These are phyloP conservation scores for Talaromyces ruber DNA, from an alignment of 495 filamentous ascomycete species.

Conservation along the genomic window DNA sequence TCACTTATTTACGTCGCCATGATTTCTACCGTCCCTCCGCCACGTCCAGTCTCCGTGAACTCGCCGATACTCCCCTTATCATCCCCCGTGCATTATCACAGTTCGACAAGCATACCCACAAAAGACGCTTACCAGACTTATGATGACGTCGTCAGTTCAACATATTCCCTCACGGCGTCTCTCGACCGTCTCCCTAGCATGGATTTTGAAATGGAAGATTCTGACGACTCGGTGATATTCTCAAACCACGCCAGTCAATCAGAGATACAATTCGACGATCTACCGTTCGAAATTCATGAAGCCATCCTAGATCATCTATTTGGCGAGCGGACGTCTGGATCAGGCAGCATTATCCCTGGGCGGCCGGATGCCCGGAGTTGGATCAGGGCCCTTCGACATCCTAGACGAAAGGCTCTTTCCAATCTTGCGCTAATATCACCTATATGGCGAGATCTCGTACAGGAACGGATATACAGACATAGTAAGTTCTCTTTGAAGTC, in stretches of 20 bases:
- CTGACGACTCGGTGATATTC: constrained; percentile 1
- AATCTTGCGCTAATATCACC: constrained; percentile 54
- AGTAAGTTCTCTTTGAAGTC: constrained; percentile 27
- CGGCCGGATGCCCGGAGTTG: constrained; percentile 45
- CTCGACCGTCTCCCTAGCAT: constrained; percentile 14
- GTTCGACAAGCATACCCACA: constrained; percentile 18
- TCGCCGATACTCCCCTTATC: constrained; percentile 19
- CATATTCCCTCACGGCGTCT: constrained; percentile 11
- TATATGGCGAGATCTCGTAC: constrained; percentile 56
- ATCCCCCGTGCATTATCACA: constrained; percentile 12
- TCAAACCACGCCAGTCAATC: constrained; percentile 7
- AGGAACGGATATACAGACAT: constrained; percentile 62
- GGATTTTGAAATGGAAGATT: constrained; percentile 24
- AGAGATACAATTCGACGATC: constrained; percentile 32
- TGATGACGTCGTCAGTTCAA: constrained; percentile 11
- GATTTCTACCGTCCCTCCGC: constrained; percentile 25
- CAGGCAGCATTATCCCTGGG: constrained; percentile 35
- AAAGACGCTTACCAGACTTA: constrained; percentile 17
- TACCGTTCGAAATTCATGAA: constrained; percentile 66
- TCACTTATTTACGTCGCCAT: constrained; percentile 8
- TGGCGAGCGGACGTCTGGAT: constrained; percentile 52
- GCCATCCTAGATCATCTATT: constrained; percentile 61
- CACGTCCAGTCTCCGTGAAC: constrained; percentile 28
- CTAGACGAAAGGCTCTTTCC: constrained; percentile 55
- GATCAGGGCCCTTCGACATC: constrained; percentile 58